phyloP scores from a whole-genome alignment of 257 asterid species.

The Coffea eugenioides region DNA sequence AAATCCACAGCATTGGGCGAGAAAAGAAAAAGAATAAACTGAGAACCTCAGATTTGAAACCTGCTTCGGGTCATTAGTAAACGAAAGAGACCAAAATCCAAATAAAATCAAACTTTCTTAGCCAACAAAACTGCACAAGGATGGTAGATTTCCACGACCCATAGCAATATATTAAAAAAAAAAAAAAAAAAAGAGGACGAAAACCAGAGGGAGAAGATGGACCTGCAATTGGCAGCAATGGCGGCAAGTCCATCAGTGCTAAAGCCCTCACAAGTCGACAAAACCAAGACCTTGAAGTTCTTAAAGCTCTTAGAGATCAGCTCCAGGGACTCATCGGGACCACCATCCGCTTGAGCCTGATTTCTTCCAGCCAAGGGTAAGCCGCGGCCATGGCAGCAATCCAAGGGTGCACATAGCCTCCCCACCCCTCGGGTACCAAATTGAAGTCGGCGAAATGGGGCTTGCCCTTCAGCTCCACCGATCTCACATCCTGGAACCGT shows the following conservation, averaged over 20 bases:
- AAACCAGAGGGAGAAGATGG: background rate
- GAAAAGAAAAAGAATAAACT: background rate
- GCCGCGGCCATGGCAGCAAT: conserved; percentile 61
- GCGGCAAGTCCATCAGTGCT: conserved; percentile 84
- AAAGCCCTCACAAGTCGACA: conserved; percentile 79
- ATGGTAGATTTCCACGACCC: background rate
- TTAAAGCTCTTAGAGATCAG: conserved; percentile 70
- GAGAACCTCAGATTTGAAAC: background rate
- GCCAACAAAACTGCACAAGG: background rate
- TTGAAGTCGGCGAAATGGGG: conserved; percentile 95
- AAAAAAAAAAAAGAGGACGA: conserved; percentile 2
- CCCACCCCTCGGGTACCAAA: conserved; percentile 95
- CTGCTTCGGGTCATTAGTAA: background rate
- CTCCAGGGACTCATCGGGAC: conserved; percentile 77
- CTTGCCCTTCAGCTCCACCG: conserved; percentile 80
- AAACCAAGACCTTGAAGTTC: conserved; percentile 72
- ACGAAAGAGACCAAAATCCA: background rate
- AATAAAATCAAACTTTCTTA: conserved; percentile 12
- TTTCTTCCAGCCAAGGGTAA: conserved; percentile 80
- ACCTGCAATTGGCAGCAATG: conserved; percentile 97
- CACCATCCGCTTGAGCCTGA: conserved; percentile 86
- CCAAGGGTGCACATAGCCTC: conserved; percentile 76
- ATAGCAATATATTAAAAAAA: too few species aligned
- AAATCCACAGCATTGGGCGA: background rate
- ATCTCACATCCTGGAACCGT: conserved; percentile 72